Percentiles rank a stretch among this genome's conserved stretches.
Evolutionary conservation across 2,329 filamentous ascomycete species (phyloP).

Genomic region (Cryoendolithus antarcticus): DNA sequence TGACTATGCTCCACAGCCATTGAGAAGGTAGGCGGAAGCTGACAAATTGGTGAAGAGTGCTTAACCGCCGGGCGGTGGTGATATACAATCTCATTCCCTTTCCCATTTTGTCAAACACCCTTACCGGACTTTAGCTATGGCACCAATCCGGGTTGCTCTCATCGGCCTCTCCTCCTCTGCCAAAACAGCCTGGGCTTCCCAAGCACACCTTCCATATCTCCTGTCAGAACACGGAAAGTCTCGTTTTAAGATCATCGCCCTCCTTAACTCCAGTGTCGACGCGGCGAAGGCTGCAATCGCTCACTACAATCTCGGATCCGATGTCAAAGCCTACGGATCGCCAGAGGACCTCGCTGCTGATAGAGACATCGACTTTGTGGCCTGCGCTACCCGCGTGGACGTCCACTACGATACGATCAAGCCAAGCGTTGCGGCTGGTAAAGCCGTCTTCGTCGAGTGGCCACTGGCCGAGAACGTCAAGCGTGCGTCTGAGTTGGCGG

Average conservation of each 20-base stretch:
- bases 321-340: conserved; percentile 31
- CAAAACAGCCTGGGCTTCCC: conserved; percentile 41
- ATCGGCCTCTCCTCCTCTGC: conserved; percentile 45
- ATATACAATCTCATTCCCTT: too few species aligned
- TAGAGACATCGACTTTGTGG: conserved; percentile 36
- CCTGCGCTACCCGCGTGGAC: conserved; percentile 33
- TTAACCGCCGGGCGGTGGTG: too few species aligned
- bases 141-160: conserved; percentile 44
- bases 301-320: conserved; percentile 26
- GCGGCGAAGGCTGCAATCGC: conserved; percentile 31
- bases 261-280: conserved; percentile 36
- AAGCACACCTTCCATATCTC: conserved; percentile 49
- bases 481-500: conserved; percentile 32
- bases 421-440: conserved; percentile 33
- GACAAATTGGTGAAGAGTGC: too few species aligned
- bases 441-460: conserved; percentile 40
- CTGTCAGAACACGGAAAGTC: conserved; percentile 29
- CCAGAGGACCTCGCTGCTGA: conserved; percentile 33
- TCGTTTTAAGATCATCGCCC: conserved; percentile 36
- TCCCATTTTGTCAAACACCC: too few species aligned
- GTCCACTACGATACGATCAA: conserved; percentile 31
- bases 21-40: too few species aligned
- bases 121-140: conserved; percentile 27
- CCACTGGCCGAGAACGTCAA: conserved; percentile 30
- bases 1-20: too few species aligned